Conservation (phyloP, 2,329 filamentous ascomycete species). For the Dothidotthia symphoricarpi region DNA sequence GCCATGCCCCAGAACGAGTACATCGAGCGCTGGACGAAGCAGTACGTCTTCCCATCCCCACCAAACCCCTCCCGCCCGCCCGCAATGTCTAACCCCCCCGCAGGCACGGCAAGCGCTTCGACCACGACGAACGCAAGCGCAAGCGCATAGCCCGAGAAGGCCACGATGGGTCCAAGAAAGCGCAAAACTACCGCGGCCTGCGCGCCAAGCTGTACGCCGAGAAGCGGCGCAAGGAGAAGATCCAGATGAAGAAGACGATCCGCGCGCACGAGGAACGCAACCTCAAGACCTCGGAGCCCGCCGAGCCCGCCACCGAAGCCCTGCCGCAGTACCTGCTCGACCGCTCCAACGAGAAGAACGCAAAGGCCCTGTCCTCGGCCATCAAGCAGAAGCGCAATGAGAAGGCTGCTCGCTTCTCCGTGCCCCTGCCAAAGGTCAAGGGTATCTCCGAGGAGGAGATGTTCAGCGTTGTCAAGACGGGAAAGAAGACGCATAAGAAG, state of each 20-base stretch:
- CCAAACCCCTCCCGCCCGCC: not conserved
- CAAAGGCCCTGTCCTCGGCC: constrained; percentile 74
- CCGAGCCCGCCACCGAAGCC: constrained; percentile 76
- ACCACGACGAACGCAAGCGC: constrained; percentile 83
- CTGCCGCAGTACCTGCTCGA: constrained; percentile 93
- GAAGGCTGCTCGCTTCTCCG: constrained; percentile 89
- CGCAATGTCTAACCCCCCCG: constrained; percentile 17
- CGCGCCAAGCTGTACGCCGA: constrained; percentile 91
- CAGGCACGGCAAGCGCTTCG: constrained; percentile 52
- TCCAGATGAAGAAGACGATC: constrained; percentile 55
- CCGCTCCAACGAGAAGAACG: constrained; percentile 65
- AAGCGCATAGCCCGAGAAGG: constrained; percentile 86
- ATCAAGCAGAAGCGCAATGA: constrained; percentile 91
- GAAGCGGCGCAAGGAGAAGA: constrained; percentile 90
- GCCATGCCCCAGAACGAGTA: constrained; percentile 77
- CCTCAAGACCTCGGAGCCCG: constrained; percentile 77
- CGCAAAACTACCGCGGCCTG: constrained; percentile 88
- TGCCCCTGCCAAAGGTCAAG: constrained; percentile 89
- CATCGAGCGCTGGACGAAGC: constrained; percentile 71
- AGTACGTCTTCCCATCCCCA: constrained; percentile 40
- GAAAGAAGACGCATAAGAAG: constrained; percentile 81
- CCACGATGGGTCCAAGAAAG: constrained; percentile 83
- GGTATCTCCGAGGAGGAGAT: constrained; percentile 92
- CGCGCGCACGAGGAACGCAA: constrained; percentile 94
- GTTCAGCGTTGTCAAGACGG: constrained; percentile 95